Base-by-base conservation (phyloP, 2,329 filamentous ascomycete species). In the Aspergillus intermedius region DNA sequence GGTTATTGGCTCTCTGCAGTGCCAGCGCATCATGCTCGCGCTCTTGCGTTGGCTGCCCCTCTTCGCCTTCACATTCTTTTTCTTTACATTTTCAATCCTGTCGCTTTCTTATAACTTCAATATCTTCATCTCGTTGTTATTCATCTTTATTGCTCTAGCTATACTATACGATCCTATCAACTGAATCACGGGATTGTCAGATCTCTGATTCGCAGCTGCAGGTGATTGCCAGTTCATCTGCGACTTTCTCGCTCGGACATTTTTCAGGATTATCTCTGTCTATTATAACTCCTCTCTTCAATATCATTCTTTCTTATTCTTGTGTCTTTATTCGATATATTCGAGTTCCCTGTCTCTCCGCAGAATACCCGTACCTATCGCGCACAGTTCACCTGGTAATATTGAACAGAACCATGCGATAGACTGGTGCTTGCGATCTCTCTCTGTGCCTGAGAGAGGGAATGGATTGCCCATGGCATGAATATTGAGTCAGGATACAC, bases 341-440 rank as follows among this genome's bases (percentile, higher is more conserved):
- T 45, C 45, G 17, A 28, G 50, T 58, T 39, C 39, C 43, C 39
- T 47, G 44, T 28, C 44, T 34, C 41, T 42, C 15, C 51, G 40
- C 10, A 47, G 32, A 48, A 44, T 25, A 47, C 9, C 23, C 12
- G 25, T 13, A 15, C 43, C 43, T 17, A 44, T 41, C 46, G 4
- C 28, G 34, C 40, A 28, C 28, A 23, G 35, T 44, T 35, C 32
- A 32, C 34, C 45, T 23, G 25, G 44, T 39, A 37, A 19, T 42
- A 17, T 25, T 25, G 54, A 56, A 56, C 53, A 57, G 54, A 69
- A 64, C 52, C 64, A 71, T 72, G 69, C 67, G 64, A 68, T 72
- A 71, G 61, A 60, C 43, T 61, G 55, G 56, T 49, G 51, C 52
- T 54, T 53, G 51, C 52, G 25, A 12, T 30, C 25, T 28, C 25